Evolutionary conservation across 768 basidiomycete species (phyloP).

Genomic region (Mycena leptocephala): DNA sequence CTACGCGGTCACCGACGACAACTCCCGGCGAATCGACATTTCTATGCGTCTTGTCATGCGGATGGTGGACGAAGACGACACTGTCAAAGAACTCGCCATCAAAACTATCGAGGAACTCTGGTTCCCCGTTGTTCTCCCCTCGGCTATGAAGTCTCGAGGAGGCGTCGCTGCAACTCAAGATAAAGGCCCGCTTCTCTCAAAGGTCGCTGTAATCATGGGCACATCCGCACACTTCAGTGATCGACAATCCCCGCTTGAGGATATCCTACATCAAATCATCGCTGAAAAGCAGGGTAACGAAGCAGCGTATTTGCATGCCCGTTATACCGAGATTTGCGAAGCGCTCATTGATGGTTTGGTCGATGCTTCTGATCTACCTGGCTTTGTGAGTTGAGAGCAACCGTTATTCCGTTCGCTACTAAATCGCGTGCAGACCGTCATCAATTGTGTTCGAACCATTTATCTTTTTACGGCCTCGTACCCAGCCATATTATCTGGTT

Average conservation of each 20-base stretch:
- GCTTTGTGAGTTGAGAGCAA: slow-evolving; percentile 70
- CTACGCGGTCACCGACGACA: slow-evolving; percentile 77
- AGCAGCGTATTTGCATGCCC: slow-evolving; percentile 68
- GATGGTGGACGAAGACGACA: slow-evolving; percentile 94
- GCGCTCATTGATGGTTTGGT: slow-evolving; percentile 90
- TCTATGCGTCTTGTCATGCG: slow-evolving; percentile 86
- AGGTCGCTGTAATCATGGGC: slow-evolving; percentile 89
- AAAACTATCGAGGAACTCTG: slow-evolving; percentile 94
- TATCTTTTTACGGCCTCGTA: slow-evolving; percentile 88
- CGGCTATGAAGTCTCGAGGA: slow-evolving; percentile 56
- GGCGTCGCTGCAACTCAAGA: slow-evolving; percentile 56
- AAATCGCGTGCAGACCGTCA: slow-evolving; percentile 70
- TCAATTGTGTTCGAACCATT: slow-evolving; percentile 90
- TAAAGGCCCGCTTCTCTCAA: slow-evolving; percentile 71
- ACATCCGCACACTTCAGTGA: slow-evolving; percentile 89
- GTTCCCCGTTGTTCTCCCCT: slow-evolving; percentile 70
- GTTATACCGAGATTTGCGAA: slow-evolving; percentile 89
- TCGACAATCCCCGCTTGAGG: slow-evolving; percentile 87
- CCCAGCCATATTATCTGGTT: slow-evolving; percentile 87
- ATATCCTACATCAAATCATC: slow-evolving; percentile 88
- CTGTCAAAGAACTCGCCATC: slow-evolving; percentile 93
- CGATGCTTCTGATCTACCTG: slow-evolving; percentile 86
- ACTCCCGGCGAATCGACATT: slow-evolving; percentile 81
- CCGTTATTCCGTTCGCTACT: background rate
- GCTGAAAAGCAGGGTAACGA: slow-evolving; percentile 77